A percentile compares a stretch with the other conserved stretches of the same genome.
Conservation (phyloP, 2,329 filamentous ascomycete genomes). For the Xylaria sp. region DNA sequence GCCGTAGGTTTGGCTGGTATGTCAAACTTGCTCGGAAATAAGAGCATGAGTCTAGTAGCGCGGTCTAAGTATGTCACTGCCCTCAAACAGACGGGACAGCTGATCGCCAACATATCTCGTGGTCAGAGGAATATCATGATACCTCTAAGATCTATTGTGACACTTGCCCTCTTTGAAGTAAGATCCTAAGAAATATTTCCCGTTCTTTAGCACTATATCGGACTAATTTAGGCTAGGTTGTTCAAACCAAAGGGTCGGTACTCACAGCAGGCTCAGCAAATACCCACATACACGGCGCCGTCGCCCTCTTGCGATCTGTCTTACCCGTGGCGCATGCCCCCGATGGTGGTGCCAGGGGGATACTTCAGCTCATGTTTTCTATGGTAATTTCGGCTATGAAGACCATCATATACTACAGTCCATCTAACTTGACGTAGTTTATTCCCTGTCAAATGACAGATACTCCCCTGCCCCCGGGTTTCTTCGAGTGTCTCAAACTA, state of each 20-base stretch:
- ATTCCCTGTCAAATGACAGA: slow-evolving; percentile 58
- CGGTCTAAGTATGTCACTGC: slow-evolving; percentile 66
- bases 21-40: slow-evolving; percentile 63
- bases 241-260: slow-evolving; percentile 59
- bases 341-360: slow-evolving; percentile 61
- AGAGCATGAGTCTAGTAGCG: slow-evolving; percentile 59
- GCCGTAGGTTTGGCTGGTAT: slow-evolving; percentile 69
- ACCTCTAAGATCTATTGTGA: slow-evolving; percentile 64
- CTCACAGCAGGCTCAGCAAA: slow-evolving; percentile 63
- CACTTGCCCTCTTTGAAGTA: slow-evolving; percentile 72
- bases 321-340: slow-evolving; percentile 54
- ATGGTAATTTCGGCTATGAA: slow-evolving; percentile 55
- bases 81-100: slow-evolving; percentile 59
- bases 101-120: slow-evolving; percentile 53
- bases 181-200: slow-evolving; percentile 12
- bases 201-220: slow-evolving; percentile 1
- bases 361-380: slow-evolving; percentile 67
- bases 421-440: slow-evolving; percentile 52
- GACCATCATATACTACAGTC: slow-evolving; percentile 7
- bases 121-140: slow-evolving; percentile 51
- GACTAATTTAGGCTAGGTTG: slow-evolving; percentile 46
- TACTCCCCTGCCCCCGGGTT: slow-evolving; percentile 54
- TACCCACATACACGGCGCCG: slow-evolving; percentile 69
- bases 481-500: slow-evolving; percentile 59
- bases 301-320: slow-evolving; percentile 65